These are phyloP conservation scores for Fistulifera solaris DNA, from an alignment of 108 stramenopile genomes.

Conservation along the genomic window DNA sequence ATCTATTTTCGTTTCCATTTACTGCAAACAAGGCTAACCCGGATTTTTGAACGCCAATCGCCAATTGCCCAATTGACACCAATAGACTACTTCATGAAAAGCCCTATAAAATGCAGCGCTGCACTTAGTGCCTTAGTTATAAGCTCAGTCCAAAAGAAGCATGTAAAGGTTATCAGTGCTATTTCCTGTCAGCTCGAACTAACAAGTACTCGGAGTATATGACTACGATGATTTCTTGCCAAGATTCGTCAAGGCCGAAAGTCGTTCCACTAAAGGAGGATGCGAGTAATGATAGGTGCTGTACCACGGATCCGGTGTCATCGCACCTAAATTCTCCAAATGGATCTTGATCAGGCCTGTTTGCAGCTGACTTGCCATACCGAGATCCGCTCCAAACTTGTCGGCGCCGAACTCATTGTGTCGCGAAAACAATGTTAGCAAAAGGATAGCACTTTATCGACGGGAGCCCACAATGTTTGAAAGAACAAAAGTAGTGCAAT, in stretches of 20 bases:
- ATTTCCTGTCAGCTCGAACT: no score
- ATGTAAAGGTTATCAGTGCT: no score
- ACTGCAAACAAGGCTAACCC: no score
- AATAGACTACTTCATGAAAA: no score
- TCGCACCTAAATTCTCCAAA: conserved; percentile 90
- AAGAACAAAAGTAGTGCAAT: conserved; percentile 91
- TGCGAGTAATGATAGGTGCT: conserved; percentile 92
- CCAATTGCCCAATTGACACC: no score
- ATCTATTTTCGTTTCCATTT: no score
- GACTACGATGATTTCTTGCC: conserved; percentile 46
- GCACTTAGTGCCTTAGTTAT: no score
- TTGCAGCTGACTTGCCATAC: conserved; percentile 70
- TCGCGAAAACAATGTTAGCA: conserved; percentile 83
- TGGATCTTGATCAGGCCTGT: conserved; percentile 93
- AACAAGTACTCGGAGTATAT: background rate
- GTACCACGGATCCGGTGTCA: conserved; percentile 89
- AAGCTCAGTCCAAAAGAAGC: no score
- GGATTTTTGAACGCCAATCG: no score
- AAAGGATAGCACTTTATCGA: conserved; percentile 89
- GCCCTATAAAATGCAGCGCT: no score
- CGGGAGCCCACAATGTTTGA: conserved; percentile 89
- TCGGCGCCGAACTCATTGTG: conserved; percentile 92
- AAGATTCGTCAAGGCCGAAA: conserved; percentile 86
- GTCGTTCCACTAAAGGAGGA: conserved; percentile 93
- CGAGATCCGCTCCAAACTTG: conserved; percentile 83